Base-by-base conservation (phyloP, 176 grass and related monocot species). In the Phoenix roebelenii region DNA sequence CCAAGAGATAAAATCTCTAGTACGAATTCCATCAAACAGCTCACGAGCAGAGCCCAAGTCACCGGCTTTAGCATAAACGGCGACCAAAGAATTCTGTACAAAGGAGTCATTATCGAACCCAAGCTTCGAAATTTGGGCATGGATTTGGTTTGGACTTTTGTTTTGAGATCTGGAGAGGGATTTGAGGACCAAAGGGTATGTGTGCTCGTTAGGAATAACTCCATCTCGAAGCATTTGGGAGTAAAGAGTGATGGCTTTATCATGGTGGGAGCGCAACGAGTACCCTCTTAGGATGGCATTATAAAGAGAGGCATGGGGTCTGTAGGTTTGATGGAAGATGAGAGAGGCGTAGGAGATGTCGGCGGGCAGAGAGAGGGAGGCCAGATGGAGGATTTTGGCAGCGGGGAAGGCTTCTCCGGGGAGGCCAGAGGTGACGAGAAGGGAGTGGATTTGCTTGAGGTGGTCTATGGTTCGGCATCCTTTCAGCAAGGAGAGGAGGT, bases 171-270 rank as follows among this genome's bases (percentile, higher is more conserved):
- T 26, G 57, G 57, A 51, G 29, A 71, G 17, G 39, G 57, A n/a
- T 61, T 72, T 72, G 44, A 72, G 69, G 69, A 61, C 23, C 5
- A 72, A 3, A 16, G 69, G 69, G 28, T 61, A 72, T 25, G 69
- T 72, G 69, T 72, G 58, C 69, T 61, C 25, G 44, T 60, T 49
- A 10, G 69, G 69, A 61, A 53, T 17, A 25, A 49, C 69, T 20
- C 69, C 69, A 16, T 52, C 16, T 14, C 57, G 57, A 16, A 72
- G 69, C 69, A 60, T 72, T 52, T 53, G 69, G 23, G 44, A 9
- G 58, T 32, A 61, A 16, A 52, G n/a, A 25, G 57, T 15, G 22
- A 61, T 16, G 57, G 69, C 69, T 72, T 15, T 52, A 23, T 4
- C 25, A 15, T 39, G 69, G 17, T 25, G 17, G 19, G 54, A 48